Evolutionary conservation across 208 protist species (phyloP).

Genomic region (Borovskyia barvae): DNA sequence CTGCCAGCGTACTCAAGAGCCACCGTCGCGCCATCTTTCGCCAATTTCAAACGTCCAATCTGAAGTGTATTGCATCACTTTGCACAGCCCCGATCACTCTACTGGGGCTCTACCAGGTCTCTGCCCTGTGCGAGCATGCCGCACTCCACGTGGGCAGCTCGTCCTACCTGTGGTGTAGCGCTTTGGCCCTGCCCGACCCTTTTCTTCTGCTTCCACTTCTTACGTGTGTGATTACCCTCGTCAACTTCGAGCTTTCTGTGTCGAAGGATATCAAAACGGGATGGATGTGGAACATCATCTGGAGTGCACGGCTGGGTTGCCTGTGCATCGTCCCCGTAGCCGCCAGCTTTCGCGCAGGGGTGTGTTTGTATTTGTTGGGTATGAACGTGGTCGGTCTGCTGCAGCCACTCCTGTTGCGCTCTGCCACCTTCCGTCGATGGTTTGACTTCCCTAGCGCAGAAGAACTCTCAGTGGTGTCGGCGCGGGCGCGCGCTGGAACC

Average conservation of each 20-base stretch:
- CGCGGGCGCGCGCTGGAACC: not conserved
- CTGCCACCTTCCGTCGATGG: slow-evolving; percentile 35
- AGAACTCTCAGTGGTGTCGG: slow-evolving; percentile 4
- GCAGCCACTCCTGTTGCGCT: slow-evolving; percentile 74
- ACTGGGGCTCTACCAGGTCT: slow-evolving; percentile 59
- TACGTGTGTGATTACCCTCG: slow-evolving; percentile 64
- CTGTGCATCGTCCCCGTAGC: slow-evolving; percentile 64
- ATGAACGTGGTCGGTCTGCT: slow-evolving; percentile 80
- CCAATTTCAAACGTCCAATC: slow-evolving; percentile 71
- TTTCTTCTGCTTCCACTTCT: slow-evolving; percentile 57
- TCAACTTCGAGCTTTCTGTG: slow-evolving; percentile 88
- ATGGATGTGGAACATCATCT: slow-evolving; percentile 80
- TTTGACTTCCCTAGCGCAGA: slow-evolving; percentile 52
- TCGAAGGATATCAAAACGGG: slow-evolving; percentile 61
- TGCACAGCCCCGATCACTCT: slow-evolving; percentile 62
- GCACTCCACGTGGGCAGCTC: slow-evolving; percentile 53
- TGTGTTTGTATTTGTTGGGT: slow-evolving; percentile 87
- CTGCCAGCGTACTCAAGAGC: slow-evolving; percentile 68
- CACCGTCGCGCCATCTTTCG: slow-evolving; percentile 73
- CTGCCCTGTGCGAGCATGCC: slow-evolving; percentile 58
- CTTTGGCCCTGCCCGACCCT: slow-evolving; percentile 74
- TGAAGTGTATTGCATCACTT: slow-evolving; percentile 63
- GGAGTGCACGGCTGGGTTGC: slow-evolving; percentile 75
- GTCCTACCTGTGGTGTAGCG: slow-evolving; percentile 75
- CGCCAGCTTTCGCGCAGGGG: slow-evolving; percentile 61